Base-by-base conservation (phyloP, 1,284 basidiomycete species). In the Moniliophthora roreri region DNA sequence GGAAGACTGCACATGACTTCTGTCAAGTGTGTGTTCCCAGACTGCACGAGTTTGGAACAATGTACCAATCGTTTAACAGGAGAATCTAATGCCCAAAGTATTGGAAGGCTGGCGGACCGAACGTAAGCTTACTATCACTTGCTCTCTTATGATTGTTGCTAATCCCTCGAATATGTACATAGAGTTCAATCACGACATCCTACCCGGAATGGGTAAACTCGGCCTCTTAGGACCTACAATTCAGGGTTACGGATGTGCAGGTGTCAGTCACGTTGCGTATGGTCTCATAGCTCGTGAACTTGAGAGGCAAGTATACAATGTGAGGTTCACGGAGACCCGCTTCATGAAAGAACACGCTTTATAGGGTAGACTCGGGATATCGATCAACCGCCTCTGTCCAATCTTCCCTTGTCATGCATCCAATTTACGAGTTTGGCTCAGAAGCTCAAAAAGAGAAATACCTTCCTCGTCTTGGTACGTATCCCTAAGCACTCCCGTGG, bases 371-470 rank as follows among this genome's bases (percentile, higher is more conserved):
- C 69, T 97, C 94, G 1, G 96, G 96, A 2, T 98, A 97, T 68
- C 87, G 95, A 34, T 95, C 91, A 4, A 95, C 89, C n/a, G 89
- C 95, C 67, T 95, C 92, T 24, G 96, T 99, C 1, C 96, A 99
- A 69, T 94, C 91, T 0, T 96, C 93, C 4, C 80, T 99, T 32
- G 93, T 96, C n/a, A 99, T 99, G 95, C 93, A 96, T 66, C 94
- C 96, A 3, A 98, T 98, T 67, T 78, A 93, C 69, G 91, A 90
- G 63, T 98, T 96, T 68, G 95, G 96, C 1, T 85, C 85, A 0
- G 87, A 94, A 24, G 85, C 84, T 36, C 94, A 98, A 72, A 96
- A 95, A 74, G 89, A 94, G 63, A 91, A 89, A 66, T 98, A 89
- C 65, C 79, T 98, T 2, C 95, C 95, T 35, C 74, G 82, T 13